Percentiles rank a stretch among this genome's conserved stretches.
Evolutionary conservation across 2,329 filamentous ascomycete genomes (phyloP).

Genomic region (Hypoxylon sp.): DNA sequence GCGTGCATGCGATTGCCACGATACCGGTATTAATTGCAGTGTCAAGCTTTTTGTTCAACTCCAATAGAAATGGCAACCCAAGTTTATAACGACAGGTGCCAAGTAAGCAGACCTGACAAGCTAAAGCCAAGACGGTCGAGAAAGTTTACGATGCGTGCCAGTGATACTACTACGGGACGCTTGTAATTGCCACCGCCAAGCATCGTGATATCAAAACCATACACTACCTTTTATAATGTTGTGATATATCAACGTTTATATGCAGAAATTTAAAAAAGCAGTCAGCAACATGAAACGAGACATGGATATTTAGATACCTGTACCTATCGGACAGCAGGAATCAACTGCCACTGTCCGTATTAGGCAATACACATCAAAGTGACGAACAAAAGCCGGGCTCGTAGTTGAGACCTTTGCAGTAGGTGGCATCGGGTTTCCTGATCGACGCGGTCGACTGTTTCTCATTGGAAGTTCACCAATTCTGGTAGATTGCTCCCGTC

Average conservation of each 20-base stretch:
- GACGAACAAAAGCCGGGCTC: constrained; percentile 46
- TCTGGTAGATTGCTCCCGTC: constrained; percentile 42
- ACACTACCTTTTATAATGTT: constrained; percentile 13
- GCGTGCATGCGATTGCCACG: constrained; percentile 44
- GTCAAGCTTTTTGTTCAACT: constrained; percentile 43
- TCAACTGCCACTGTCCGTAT: constrained; percentile 41
- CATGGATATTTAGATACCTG: constrained; percentile 32
- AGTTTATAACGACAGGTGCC: constrained; percentile 37
- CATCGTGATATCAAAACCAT: constrained; percentile 34
- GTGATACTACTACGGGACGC: constrained; percentile 29
- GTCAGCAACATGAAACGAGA: constrained; percentile 36
- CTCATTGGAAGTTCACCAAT: constrained; percentile 34
- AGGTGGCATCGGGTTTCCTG: constrained; percentile 42
- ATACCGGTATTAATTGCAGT: constrained; percentile 45
- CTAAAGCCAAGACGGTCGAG: constrained; percentile 38
- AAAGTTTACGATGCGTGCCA: constrained; percentile 25
- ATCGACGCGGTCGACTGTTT: constrained; percentile 32
- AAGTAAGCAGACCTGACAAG: constrained; percentile 44
- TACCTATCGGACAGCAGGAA: constrained; percentile 43
- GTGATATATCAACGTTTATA: constrained; percentile 26
- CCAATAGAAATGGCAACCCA: constrained; percentile 38
- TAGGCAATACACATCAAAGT: constrained; percentile 39
- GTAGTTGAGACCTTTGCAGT: constrained; percentile 42
- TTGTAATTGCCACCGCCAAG: constrained; percentile 41
- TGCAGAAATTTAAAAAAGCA: constrained; percentile 9